These are phyloP conservation scores for Clavulina sp. DNA, from an alignment of 768 basidiomycete species.

Conservation along the genomic window DNA sequence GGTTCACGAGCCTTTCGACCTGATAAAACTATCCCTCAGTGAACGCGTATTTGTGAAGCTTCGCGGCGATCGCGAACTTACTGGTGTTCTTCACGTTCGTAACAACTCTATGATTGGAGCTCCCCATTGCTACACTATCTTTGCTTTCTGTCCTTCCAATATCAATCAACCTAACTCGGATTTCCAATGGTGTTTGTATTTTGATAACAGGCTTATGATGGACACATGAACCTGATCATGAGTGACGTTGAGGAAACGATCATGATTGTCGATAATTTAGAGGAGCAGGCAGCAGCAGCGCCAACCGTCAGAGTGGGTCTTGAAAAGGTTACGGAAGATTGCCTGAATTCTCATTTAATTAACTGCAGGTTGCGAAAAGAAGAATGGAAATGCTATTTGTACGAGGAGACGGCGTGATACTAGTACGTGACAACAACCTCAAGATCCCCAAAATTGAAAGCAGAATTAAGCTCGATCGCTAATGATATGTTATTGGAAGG, in stretches of 20 bases:
- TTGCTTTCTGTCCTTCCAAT: background rate
- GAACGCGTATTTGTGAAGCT: conserved; percentile 98
- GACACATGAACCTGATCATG: conserved; percentile 99
- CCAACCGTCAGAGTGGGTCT: background rate
- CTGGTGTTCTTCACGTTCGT: conserved; percentile 81
- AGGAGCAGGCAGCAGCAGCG: conserved; percentile 21
- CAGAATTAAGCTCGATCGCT: too few relatives aligned
- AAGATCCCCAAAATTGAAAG: too few relatives aligned
- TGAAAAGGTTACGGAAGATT: background rate
- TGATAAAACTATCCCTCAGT: conserved; percentile 87
- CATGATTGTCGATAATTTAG: conserved; percentile 80
- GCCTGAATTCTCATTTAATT: too few relatives aligned
- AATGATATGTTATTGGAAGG: too few relatives aligned
- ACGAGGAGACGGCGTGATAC: conserved; percentile 88
- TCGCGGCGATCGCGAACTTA: conserved; percentile 80
- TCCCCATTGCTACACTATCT: too few relatives aligned
- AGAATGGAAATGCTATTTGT: conserved; percentile 98
- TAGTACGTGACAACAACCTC: conserved; percentile 34
- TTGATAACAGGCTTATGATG: conserved; percentile 91
- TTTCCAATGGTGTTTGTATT: too few relatives aligned
- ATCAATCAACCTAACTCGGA: too few relatives aligned
- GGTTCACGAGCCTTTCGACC: conserved; percentile 93
- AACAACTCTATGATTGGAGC: too few relatives aligned
- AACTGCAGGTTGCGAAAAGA: conserved; percentile 62
- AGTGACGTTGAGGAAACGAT: conserved; percentile 97